Evolutionary conservation across 225 moss, liverwort and hornwort species (phyloP).

Genomic region (Antitrichia curtipendula): DNA sequence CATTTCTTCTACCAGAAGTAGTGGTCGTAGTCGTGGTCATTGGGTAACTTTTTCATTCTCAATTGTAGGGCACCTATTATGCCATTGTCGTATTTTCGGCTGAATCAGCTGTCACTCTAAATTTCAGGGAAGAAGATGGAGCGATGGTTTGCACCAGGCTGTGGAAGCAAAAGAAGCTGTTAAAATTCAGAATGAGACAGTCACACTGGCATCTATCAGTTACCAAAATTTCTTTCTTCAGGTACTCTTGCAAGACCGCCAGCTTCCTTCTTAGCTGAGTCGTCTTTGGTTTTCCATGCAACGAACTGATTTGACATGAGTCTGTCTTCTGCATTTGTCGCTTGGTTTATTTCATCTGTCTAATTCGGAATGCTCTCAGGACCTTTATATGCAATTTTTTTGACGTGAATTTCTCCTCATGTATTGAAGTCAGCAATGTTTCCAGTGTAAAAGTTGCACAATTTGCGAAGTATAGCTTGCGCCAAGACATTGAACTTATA

Average conservation of each 20-base stretch:
- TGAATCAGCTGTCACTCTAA: neutral
- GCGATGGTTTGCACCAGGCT: conserved; percentile 95
- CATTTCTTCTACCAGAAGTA: neutral
- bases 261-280: neutral
- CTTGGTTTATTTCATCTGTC: neutral
- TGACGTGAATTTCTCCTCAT: neutral
- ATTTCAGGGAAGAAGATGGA: conserved; percentile 82
- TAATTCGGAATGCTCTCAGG: neutral
- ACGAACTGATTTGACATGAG: neutral
- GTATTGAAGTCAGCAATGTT: neutral
- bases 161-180: conserved; percentile 93
- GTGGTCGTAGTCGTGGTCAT: neutral
- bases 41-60: neutral
- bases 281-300: neutral
- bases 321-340: neutral
- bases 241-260: conserved; percentile 11
- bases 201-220: conserved; percentile 90
- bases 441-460: neutral
- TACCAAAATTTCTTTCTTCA: conserved; percentile 96
- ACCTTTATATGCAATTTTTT: neutral
- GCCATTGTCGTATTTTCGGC: neutral
- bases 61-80: neutral
- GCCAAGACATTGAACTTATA: neutral
- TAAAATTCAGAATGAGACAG: conserved; percentile 91
- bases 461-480: neutral